These are phyloP conservation scores for Chrysoporthe cubensis DNA, from an alignment of 2,329 filamentous ascomycete species.

Conservation along the genomic window DNA sequence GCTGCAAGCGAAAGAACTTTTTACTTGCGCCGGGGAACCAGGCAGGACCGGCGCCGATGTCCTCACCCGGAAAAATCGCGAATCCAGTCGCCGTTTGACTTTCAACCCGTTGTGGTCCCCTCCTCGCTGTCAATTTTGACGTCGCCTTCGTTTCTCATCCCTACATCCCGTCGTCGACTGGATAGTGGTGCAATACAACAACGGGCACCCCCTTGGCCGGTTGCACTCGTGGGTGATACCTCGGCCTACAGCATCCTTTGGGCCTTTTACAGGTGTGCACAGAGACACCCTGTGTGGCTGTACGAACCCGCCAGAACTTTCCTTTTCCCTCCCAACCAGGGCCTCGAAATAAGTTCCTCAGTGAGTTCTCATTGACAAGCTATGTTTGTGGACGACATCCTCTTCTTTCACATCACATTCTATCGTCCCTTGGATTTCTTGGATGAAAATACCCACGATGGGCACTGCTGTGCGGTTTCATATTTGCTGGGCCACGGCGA, in stretches of 20 bases:
- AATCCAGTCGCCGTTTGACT: slow-evolving; percentile 3
- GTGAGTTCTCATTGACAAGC: neutral
- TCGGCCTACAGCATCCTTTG: neutral
- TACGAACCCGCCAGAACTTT: neutral
- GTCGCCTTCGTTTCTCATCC: neutral
- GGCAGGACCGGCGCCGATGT: neutral
- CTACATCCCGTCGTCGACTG: neutral
- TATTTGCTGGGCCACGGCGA: neutral
- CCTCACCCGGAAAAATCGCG: slow-evolving; percentile 3
- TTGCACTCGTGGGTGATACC: neutral
- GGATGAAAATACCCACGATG: neutral
- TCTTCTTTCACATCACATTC: neutral
- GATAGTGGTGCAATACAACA: neutral
- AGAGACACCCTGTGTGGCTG: neutral
- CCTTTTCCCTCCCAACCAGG: neutral
- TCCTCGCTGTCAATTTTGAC: neutral
- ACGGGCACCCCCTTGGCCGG: neutral
- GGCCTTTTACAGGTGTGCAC: neutral
- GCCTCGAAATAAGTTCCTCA: neutral
- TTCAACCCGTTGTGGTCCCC: neutral
- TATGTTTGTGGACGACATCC: neutral
- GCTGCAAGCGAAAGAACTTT: slow-evolving; percentile 7
- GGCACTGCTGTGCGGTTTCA: neutral
- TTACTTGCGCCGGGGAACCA: neutral
- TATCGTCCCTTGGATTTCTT: neutral